Evolutionary conservation across 352 stramenopile species (phyloP), one percentile per base, ranked within the genome.

Genomic region (Pythium coloratum): DNA sequence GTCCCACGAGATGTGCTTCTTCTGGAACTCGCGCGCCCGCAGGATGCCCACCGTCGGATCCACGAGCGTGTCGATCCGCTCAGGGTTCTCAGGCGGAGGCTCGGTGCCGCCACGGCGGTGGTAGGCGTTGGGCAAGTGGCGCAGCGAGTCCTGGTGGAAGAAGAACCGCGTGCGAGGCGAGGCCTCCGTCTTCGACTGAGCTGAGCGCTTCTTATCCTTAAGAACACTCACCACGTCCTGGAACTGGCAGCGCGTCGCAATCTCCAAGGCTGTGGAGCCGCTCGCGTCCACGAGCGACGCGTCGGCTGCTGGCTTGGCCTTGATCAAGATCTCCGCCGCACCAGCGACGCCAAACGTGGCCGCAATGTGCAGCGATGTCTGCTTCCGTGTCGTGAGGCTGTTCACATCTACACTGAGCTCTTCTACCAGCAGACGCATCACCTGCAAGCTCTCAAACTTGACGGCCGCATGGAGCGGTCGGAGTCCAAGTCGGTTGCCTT

Each of bases 51-150:
- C 80, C 14, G 78, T 57, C 8, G 82, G 76, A 44, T 94, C 74
- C 33, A 97, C 76, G n/a, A 97, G 73, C 34, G 91, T 93, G 38
- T 90, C 81, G 18, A 98, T 86, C 24, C 93, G 86, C 64, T 95
- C 86, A 3, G 86, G 77, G 60, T 97, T 98, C 70, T 98, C 93
- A 13, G 93, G 90, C 24, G 91, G 91, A n/a, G 86, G 87, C 24
- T 97, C 88, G 8, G 64, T 67, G 4, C 79, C 78, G 16, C 86
- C 76, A n/a, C 80, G 79, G 68, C 72, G 67, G 71, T 94, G 76
- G 64, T 81, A 82, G 13, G 78, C 70, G 76, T 85, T 80, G n/a
- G 84, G 80, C 66, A 97, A 71, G 71, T 98, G 92, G 56, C 72
- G 69, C 61, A 90, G 70, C 51, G 82, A 90, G 60, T 94, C 82